Conservation (phyloP, 2,329 filamentous ascomycete genomes). For the Paraphoma chrysanthemicola region DNA sequence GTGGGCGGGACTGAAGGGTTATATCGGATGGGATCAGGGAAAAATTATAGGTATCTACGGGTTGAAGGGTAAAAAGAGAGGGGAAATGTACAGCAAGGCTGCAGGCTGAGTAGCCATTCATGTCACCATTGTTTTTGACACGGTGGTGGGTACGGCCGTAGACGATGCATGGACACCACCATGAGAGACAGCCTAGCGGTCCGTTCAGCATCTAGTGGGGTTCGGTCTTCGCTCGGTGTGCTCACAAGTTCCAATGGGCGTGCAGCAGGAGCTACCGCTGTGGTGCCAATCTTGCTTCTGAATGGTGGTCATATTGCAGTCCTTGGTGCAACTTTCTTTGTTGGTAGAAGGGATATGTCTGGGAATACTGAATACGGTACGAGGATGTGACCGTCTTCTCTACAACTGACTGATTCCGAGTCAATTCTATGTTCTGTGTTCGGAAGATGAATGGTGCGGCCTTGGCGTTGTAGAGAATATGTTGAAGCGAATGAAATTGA, state of each 20-base stretch:
- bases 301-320: slow-evolving; percentile 23
- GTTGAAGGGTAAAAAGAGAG: neutral
- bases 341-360: neutral
- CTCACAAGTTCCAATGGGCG: slow-evolving; percentile 39
- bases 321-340: neutral
- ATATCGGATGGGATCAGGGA: too few relatives aligned
- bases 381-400: too few relatives aligned
- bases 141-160: slow-evolving; percentile 42
- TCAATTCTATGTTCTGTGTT: too few relatives aligned
- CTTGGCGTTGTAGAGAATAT: neutral
- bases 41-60: too few relatives aligned
- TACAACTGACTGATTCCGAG: too few relatives aligned
- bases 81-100: slow-evolving; percentile 30
- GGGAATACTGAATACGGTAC: too few relatives aligned
- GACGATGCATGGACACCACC: slow-evolving; percentile 42
- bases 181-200: slow-evolving; percentile 36
- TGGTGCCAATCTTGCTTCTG: slow-evolving; percentile 40
- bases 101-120: slow-evolving; percentile 35
- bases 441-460: too few relatives aligned
- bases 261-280: slow-evolving; percentile 36
- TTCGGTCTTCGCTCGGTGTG: neutral
- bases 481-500: neutral
- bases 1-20: neutral
- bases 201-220: slow-evolving; percentile 1
- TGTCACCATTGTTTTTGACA: slow-evolving; percentile 33